Evolutionary conservation across 192 early-diverging fungal genomes (phyloP), one percentile per base, ranked within the genome.

Genomic region (Chytriomyces sp.): DNA sequence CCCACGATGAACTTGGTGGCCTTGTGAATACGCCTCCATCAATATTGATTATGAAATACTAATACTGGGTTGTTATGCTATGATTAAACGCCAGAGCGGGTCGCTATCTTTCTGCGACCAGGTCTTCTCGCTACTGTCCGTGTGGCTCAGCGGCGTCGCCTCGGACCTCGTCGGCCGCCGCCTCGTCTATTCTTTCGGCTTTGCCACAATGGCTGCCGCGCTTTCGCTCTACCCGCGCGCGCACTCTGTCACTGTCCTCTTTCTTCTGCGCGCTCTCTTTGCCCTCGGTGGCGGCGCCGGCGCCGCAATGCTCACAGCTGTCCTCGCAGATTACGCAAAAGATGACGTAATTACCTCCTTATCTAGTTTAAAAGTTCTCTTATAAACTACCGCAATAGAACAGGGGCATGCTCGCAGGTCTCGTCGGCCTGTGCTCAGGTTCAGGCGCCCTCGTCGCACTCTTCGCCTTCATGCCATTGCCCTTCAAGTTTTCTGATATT

Each of bases 241-340:
- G 33, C 80, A 83, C 40, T 77, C 91, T 0, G 91, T 88, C 63
- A 85, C 88, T 0, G 72, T 77, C 8, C 71, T 92, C 76, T 61
- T 93, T 0, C 60, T 90, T 4, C 77, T 79, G 56, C 81, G 89
- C 33, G 70, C 91, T 2, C 17, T 92, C 31, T 93, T 91, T 79
- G 86, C 92, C 4, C 33, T 90, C 4, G 92, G 92, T 7, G 83
- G 87, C 0, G 84, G 89, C 3, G 87, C 85, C 5, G 70, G 75
- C 39, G 81, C 81, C 14, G 59, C 84, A 30, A 92, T 93, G 92
- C 84, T 93, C 73, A 85, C 89, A 0, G 91, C 87, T 25, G 81
- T 86, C 10, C 55, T 90, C 17, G 78, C 84, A 6, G 91, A 92
- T 74, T 82, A 84, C 22, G 87, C 84, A 0, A 76, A 75, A 36